Evolutionary conservation across 2,329 filamentous ascomycete species (phyloP).

Genomic region (Apiospora rasikravindrae): DNA sequence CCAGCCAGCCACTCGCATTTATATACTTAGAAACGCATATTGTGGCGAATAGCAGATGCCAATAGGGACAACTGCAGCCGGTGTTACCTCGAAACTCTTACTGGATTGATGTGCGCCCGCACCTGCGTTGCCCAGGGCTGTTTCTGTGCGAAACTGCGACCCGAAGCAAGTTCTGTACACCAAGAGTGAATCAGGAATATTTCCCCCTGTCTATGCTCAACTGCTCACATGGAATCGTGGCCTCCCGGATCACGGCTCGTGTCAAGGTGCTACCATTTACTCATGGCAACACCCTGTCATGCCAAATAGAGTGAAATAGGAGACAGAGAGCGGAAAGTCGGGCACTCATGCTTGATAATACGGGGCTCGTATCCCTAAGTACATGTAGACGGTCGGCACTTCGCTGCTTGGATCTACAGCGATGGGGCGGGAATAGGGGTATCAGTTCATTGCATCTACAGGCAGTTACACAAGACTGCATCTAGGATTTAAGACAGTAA

Average conservation of each 20-base stretch:
- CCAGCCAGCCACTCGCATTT: neutral
- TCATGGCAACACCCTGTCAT: neutral
- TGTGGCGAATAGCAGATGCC: neutral
- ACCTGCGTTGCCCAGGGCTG: neutral
- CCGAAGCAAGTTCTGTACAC: neutral
- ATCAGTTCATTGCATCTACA: neutral
- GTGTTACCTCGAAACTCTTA: neutral
- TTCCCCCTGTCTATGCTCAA: neutral
- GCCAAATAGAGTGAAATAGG: neutral
- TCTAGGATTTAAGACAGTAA: neutral
- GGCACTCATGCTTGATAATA: neutral
- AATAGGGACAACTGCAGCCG: neutral
- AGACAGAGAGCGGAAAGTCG: neutral
- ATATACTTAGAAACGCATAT: conserved; percentile 3
- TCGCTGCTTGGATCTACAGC: neutral
- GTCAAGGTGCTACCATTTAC: neutral
- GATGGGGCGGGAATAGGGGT: neutral
- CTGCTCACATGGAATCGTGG: neutral
- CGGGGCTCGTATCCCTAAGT: neutral
- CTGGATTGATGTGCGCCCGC: neutral
- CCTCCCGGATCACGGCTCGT: neutral
- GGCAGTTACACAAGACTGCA: neutral
- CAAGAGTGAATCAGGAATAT: neutral
- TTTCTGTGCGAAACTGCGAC: neutral
- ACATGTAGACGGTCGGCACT: no score